Evolutionary conservation across 148 eudicot genomes (phyloP), one percentile per base, ranked within the genome.

Genomic region (Chenopodium quinoa): DNA sequence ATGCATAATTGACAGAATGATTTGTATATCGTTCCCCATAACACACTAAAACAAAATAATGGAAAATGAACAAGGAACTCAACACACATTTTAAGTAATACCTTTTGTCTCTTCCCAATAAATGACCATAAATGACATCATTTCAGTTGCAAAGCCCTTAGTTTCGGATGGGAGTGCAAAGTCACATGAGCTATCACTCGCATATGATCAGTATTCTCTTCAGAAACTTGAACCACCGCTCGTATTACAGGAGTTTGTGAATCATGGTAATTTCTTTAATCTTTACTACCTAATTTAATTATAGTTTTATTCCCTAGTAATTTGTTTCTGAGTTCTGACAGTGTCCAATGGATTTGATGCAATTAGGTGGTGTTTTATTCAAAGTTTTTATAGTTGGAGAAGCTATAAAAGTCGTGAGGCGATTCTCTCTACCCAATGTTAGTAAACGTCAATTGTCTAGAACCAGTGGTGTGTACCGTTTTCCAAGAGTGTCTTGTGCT

Each of bases 401-500:
- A 77, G 94, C 95, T 74, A 90, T 96, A 70, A 96, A 96, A 87
- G 98, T 96, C 46, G 97, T 94, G 54, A 90, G 90, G 81, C 90
- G 98, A 54, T 96, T 94, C 86, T 94, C 98, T 13, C 84, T 96
- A 54, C 99, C 98, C 64, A 91, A 96, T 88, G 95, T 96, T 58
- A 88, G 90, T 83, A 88, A 86, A 80, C 86, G 89, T 34, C 92
- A 96, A 78, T 87, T 90, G 60, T 89, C 93, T 19, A 84, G 79
- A 73, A 90, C 75, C 84, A 88, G 87, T 27, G 97, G 99, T 13
- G 93, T 94, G 9, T 92, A 82, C 73, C 92, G 87, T 65, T 94
- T 93, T 80, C 98, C 99, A 44, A 91, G 99, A 88, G 99, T 96
- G 75, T 96, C 99, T 83, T 92, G 94, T 90, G 97, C 97, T 73